These are phyloP conservation scores for Podospora pseudoanserina DNA, from an alignment of 495 filamentous ascomycete species.

Conservation along the genomic window DNA sequence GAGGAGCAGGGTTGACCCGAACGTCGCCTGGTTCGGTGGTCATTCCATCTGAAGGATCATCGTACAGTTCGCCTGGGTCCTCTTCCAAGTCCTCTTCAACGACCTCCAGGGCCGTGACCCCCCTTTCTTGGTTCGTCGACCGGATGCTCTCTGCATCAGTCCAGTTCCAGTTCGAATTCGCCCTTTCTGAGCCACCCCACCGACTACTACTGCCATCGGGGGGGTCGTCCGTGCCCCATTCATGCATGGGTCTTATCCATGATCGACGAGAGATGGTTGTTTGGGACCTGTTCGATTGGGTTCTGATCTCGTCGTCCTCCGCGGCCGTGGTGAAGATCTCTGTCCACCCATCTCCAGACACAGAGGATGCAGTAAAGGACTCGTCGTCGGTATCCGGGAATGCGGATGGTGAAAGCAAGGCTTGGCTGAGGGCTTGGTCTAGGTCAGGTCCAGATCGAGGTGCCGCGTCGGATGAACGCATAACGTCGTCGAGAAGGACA, in stretches of 20 bases:
- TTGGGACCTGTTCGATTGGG: neutral
- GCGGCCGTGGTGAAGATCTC: neutral
- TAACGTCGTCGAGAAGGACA: neutral
- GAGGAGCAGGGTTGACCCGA: neutral
- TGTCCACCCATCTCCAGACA: neutral
- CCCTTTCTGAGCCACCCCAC: neutral
- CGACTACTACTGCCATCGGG: neutral
- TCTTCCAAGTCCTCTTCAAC: neutral
- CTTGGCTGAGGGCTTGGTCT: neutral
- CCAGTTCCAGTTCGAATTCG: neutral
- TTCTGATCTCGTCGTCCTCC: neutral
- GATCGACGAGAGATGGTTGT: slow-evolving; percentile 1
- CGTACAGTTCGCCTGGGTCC: neutral
- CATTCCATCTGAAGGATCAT: neutral
- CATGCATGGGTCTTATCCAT: neutral
- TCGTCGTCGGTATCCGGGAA: neutral
- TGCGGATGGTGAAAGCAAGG: neutral
- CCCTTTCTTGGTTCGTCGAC: neutral
- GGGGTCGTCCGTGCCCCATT: neutral
- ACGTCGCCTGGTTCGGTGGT: slow-evolving; percentile 1
- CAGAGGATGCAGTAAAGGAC: neutral
- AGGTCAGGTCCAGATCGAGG: neutral
- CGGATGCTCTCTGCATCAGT: neutral
- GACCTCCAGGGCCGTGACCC: neutral
- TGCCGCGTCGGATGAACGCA: neutral